Evolutionary conservation across 345 rosid species (phyloP).

Genomic region (Citrus reticulata): DNA sequence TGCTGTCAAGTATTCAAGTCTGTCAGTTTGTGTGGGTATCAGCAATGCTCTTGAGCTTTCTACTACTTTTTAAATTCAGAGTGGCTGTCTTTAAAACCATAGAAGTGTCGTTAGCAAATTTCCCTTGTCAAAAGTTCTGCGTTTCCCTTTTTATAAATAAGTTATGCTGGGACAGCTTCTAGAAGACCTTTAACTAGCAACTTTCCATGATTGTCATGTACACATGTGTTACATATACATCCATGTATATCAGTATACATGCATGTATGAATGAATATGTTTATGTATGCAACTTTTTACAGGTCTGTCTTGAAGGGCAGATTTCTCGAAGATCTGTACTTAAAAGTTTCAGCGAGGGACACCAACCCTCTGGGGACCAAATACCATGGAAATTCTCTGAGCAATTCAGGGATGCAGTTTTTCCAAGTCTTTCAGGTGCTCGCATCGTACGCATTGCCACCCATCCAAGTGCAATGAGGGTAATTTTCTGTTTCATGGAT

Average conservation of each 20-base stretch:
- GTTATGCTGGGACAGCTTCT: neutral
- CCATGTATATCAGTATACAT: neutral
- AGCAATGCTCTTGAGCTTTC: neutral
- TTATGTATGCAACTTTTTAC: slow-evolving; percentile 1
- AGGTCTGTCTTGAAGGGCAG: slow-evolving; percentile 92
- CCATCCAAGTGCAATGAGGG: slow-evolving; percentile 96
- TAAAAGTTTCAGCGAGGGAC: slow-evolving; percentile 68
- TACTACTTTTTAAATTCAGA: neutral
- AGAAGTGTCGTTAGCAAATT: neutral
- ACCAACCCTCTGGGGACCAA: slow-evolving; percentile 94
- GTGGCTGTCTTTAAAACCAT: neutral
- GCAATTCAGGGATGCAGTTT: slow-evolving; percentile 72
- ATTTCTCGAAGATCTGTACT: slow-evolving; percentile 82
- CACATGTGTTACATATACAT: too few relatives aligned
- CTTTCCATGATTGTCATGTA: neutral
- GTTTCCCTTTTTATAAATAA: neutral
- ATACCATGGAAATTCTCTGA: slow-evolving; percentile 98
- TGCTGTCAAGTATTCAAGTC: neutral
- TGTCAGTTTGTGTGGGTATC: neutral
- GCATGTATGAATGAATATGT: neutral
- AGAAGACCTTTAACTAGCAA: neutral
- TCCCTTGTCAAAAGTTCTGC: neutral
- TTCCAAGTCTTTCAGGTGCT: slow-evolving; percentile 95
- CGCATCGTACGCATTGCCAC: slow-evolving; percentile 97
- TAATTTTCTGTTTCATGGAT: slow-evolving; percentile 22